phyloP scores from a whole-genome alignment of 495 filamentous ascomycete species.

The Clavariopsis aquatica region DNA sequence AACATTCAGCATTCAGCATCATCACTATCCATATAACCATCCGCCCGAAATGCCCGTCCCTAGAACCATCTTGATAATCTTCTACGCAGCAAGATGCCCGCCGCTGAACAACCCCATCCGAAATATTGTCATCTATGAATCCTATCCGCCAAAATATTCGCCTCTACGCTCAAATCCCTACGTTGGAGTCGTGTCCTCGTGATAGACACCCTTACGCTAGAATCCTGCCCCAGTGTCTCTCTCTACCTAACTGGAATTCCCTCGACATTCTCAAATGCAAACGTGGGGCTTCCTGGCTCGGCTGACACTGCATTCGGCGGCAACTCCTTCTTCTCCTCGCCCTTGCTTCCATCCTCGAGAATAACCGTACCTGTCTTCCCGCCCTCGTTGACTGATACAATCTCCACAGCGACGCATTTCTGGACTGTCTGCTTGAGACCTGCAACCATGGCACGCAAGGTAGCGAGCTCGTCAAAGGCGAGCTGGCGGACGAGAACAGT shows the following conservation, averaged over 20 bases:
- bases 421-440: slow-evolving; percentile 45
- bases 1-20: background rate
- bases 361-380: slow-evolving; percentile 51
- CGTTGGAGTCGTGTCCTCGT: too few species aligned
- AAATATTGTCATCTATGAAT: background rate
- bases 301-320: slow-evolving; percentile 63
- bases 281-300: slow-evolving; percentile 76
- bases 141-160: background rate
- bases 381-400: slow-evolving; percentile 47
- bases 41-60: background rate
- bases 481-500: slow-evolving; percentile 79
- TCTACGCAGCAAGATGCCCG: background rate
- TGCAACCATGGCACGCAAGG: slow-evolving; percentile 49
- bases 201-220: background rate
- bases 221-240: too few species aligned
- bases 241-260: slow-evolving; percentile 4
- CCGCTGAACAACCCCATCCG: background rate
- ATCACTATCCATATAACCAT: background rate
- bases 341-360: slow-evolving; percentile 67
- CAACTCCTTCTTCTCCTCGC: slow-evolving; percentile 59
- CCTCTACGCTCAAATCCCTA: background rate
- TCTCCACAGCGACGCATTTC: slow-evolving; percentile 45
- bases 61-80: background rate
- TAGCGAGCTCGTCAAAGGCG: slow-evolving; percentile 78
- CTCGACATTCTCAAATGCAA: slow-evolving; percentile 72